Conservation (phyloP, 192 early-diverging fungal species). For the Neocallimastix lanati region DNA sequence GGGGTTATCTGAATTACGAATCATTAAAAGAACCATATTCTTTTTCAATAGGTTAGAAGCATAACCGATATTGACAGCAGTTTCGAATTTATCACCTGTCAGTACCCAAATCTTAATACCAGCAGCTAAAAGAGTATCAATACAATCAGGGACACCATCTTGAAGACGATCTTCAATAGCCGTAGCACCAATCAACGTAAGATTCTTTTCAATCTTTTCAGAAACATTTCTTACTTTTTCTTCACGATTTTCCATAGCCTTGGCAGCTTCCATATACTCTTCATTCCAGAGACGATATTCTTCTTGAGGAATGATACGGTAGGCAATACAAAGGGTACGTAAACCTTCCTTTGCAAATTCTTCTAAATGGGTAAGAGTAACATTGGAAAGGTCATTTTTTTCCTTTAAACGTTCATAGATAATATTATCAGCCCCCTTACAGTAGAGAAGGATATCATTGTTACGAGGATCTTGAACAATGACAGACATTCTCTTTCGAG, state of each 20-base stretch:
- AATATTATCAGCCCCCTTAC: conserved; percentile 88
- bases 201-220: neutral
- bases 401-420: conserved; percentile 62
- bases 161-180: neutral
- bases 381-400: conserved; percentile 44
- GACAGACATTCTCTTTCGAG: conserved; percentile 88
- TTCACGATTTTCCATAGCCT: neutral
- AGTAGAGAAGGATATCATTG: conserved; percentile 49
- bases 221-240: neutral
- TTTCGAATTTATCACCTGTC: neutral
- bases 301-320: conserved; percentile 49
- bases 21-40: conserved; percentile 65
- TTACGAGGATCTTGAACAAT: conserved; percentile 65
- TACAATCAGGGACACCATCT: neutral
- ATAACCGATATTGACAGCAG: neutral
- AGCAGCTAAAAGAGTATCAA: neutral
- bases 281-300: conserved; percentile 52
- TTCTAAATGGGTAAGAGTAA: conserved; percentile 39
- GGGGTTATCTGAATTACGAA: conserved; percentile 19
- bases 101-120: neutral
- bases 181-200: neutral
- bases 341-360: conserved; percentile 55
- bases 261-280: conserved; percentile 23
- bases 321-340: conserved; percentile 76
- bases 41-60: conserved; percentile 76